Base-by-base conservation (phyloP, 108 stramenopile species). In the Epipyxis sp. region DNA sequence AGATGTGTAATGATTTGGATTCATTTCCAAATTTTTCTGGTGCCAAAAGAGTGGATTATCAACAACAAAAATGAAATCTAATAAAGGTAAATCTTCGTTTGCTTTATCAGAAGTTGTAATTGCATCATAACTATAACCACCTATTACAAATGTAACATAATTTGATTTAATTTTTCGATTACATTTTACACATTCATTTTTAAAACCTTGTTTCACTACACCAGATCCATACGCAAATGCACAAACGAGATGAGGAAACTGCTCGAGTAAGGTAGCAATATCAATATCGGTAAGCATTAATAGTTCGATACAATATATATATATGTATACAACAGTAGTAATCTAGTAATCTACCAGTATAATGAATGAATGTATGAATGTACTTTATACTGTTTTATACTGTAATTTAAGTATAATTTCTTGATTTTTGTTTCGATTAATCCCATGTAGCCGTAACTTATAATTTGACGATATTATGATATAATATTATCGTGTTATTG, bases 191-290 rank as follows among this genome's bases (percentile, higher is more conserved):
- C 50, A 16, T 20, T 2, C 29, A 25, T 59, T 2, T 83, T n/a
- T n/a, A n/a, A n/a, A n/a, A 43, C 82, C 82, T 30, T 86, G 85
- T n/a, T 79, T 20, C 10, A 86, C n/a, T 6, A 78, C 85, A 42
- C 85, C 85, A 79, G 84, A 85, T n/a, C 85, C 85, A 59, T 86
- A 86, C 1, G 84, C 83, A 35, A 86, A 86, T 39, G 84, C 84
- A 42, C 81, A 86, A 25, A 80, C 82, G 20, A 81, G 77, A 6
- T 20, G 72, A 1, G 83, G 83, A 32, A 83, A 79, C 10, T 57
- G 0, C 20, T n/a, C 39, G 16, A 77, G 30, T 10, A 34, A 20
- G 20, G 46, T 20, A 50, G 46, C 6, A 20, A 50, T 20, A 50
- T 50, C 46, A 13, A 13, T 20, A 20, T 50, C 20, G 46, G 20